Conservation (phyloP, 1,139 yeast genomes). For the Debaryomyces sp. region DNA sequence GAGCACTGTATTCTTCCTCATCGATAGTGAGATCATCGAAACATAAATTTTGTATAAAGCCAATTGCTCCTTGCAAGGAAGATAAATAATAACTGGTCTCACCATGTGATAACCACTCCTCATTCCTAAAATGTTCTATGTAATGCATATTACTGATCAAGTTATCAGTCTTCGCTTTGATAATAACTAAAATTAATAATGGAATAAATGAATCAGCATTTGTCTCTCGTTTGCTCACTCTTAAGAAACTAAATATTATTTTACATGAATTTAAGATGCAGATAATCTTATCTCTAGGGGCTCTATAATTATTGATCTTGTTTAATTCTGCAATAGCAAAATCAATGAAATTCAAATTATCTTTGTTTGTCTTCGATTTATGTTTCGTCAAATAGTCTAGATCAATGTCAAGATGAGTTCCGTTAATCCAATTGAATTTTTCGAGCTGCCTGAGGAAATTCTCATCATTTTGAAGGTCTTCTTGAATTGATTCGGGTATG, state of each 20-base stretch:
- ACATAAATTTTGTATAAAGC: conserved; percentile 67
- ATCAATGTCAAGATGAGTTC: conserved; percentile 79
- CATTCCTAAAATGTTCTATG: conserved; percentile 80
- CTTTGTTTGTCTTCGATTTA: conserved; percentile 22
- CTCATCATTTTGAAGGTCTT: conserved; percentile 67
- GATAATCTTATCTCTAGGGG: conserved; percentile 93
- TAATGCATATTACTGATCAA: conserved; percentile 79
- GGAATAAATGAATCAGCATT: conserved; percentile 96
- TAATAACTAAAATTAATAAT: conserved; percentile 72
- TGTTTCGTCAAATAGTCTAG: conserved; percentile 30
- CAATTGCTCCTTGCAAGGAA: conserved; percentile 83
- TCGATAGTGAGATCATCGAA: conserved; percentile 61
- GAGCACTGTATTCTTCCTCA: conserved; percentile 55
- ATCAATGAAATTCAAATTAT: conserved; percentile 60
- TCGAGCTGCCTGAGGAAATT: conserved; percentile 58
- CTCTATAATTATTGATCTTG: conserved; percentile 80
- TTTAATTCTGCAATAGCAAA: conserved; percentile 73
- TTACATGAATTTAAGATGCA: conserved; percentile 91
- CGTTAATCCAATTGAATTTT: conserved; percentile 74
- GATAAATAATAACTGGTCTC: conserved; percentile 88
- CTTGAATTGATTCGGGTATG: conserved; percentile 30
- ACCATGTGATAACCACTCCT: conserved; percentile 70
- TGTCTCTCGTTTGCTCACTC: conserved; percentile 67
- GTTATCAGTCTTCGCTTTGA: conserved; percentile 64
- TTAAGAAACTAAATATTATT: conserved; percentile 83